Conservation (phyloP, 805 yeast genomes). For the Cyberlindnera maclurae region DNA sequence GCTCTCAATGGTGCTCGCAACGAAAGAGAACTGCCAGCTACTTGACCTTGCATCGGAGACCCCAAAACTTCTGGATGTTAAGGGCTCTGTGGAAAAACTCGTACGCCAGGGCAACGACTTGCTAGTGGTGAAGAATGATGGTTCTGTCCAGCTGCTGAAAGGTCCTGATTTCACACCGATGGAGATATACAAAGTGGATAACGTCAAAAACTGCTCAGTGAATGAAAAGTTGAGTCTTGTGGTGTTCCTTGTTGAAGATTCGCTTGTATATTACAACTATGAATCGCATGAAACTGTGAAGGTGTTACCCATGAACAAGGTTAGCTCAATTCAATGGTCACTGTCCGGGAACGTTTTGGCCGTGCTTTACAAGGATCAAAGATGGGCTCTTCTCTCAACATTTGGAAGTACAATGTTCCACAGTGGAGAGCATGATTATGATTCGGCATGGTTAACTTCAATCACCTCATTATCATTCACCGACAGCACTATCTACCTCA, state of each 20-base stretch:
- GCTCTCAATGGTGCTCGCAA: constrained; percentile 13
- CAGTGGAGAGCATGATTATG: constrained; percentile 9
- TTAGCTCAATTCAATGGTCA: constrained; percentile 12
- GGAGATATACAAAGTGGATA: neutral
- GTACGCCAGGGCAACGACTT: constrained; percentile 1
- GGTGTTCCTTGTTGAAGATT: constrained; percentile 1
- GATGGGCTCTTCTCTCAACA: constrained; percentile 24
- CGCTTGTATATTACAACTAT: constrained; percentile 8
- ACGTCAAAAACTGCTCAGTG: constrained; percentile 6
- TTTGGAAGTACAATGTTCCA: constrained; percentile 22
- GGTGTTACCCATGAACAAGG: neutral
- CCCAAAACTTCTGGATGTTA: constrained; percentile 6
- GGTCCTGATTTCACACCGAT: neutral
- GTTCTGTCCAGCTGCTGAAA: constrained; percentile 1
- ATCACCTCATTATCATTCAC: neutral
- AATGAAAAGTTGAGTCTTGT: constrained; percentile 6
- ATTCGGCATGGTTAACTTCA: constrained; percentile 8
- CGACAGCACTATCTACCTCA: constrained; percentile 2
- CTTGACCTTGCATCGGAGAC: constrained; percentile 13
- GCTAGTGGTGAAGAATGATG: constrained; percentile 6
- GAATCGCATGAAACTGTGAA: constrained; percentile 3
- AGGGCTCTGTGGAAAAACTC: constrained; percentile 2
- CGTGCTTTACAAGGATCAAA: constrained; percentile 12
- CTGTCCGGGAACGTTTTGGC: constrained; percentile 10
- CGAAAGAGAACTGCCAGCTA: constrained; percentile 13